Evolutionary conservation across 2,329 filamentous ascomycete species (phyloP).

Genomic region (Macrophomina pseudophaseolina): DNA sequence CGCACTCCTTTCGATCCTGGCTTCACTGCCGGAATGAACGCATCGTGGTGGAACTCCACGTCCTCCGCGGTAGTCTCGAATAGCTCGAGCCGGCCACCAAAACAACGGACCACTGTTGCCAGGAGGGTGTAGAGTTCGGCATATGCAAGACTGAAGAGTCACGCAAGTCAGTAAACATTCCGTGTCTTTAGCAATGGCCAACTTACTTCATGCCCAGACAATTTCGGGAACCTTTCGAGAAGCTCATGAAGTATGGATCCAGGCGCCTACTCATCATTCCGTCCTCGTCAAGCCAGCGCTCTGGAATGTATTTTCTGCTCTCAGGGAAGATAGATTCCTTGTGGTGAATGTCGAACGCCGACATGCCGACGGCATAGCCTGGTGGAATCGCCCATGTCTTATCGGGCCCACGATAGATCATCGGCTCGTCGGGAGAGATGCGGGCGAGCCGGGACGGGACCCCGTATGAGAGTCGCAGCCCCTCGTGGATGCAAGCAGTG

Average conservation of each 20-base stretch:
- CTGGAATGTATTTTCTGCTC: constrained; percentile 34
- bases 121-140: constrained; percentile 27
- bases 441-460: constrained; percentile 30
- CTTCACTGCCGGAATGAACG: constrained; percentile 43
- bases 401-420: constrained; percentile 24
- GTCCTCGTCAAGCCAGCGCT: constrained; percentile 38
- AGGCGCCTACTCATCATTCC: constrained; percentile 26
- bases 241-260: constrained; percentile 37
- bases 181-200: no score
- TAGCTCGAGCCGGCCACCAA: constrained; percentile 21
- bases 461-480: constrained; percentile 27
- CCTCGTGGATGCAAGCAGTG: constrained; percentile 30
- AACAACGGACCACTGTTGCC: constrained; percentile 27
- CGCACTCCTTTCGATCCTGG: constrained; percentile 44
- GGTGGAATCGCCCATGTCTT: constrained; percentile 25
- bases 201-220: constrained; percentile 41
- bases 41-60: constrained; percentile 44
- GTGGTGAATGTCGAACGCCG: constrained; percentile 34
- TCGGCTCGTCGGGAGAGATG: constrained; percentile 25
- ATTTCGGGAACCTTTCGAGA: constrained; percentile 38
- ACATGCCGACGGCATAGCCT: constrained; percentile 24
- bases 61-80: constrained; percentile 35
- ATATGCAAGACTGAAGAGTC: constrained; percentile 19
- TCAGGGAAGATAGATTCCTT: constrained; percentile 41
- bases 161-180: not conserved